Conservation (phyloP, 768 basidiomycete genomes). For the Hirschioporus abietinus region DNA sequence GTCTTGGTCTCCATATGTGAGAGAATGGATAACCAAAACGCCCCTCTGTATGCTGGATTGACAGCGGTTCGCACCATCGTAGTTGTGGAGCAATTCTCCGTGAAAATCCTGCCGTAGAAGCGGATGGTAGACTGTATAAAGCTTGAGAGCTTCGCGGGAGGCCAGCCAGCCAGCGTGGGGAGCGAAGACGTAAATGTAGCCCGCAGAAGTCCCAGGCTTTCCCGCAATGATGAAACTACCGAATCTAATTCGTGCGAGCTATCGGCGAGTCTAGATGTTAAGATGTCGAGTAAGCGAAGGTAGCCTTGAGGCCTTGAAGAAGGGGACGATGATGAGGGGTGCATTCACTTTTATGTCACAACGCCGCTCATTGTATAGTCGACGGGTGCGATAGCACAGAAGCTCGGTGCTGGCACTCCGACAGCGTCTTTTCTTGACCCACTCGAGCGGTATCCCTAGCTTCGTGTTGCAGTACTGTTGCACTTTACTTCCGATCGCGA, state of each 20-base stretch:
- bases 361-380: no score
- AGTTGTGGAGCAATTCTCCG: background rate
- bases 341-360: no score
- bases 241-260: background rate
- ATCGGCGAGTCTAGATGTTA: background rate
- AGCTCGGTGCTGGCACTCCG: no score
- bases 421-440: no score
- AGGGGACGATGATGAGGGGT: background rate
- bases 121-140: background rate
- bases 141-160: conserved; percentile 1
- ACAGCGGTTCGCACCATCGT: background rate
- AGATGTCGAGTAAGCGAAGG: background rate
- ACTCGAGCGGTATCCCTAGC: no score
- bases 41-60: no score
- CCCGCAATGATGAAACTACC: background rate
- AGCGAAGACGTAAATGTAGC: background rate
- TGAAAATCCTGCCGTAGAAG: background rate
- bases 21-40: no score
- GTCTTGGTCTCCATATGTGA: no score
- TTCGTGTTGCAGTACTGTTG: no score
- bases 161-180: background rate
- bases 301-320: background rate
- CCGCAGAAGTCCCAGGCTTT: no score
- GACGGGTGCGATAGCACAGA: no score
- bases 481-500: no score